These are phyloP conservation scores for Ogataea neopini DNA, from an alignment of 805 yeast genomes.

Conservation along the genomic window DNA sequence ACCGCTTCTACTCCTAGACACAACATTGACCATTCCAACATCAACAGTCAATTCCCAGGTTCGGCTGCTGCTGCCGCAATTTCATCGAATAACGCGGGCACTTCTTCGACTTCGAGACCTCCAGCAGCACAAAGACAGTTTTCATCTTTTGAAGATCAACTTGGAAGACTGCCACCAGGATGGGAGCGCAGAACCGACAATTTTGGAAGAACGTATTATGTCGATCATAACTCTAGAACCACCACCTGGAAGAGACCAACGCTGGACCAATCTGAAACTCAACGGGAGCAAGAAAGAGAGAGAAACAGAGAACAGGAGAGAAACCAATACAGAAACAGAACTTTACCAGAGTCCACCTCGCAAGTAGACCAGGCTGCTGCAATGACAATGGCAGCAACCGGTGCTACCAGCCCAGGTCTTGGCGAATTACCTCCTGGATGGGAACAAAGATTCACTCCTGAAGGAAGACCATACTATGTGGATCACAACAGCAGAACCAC, in stretches of 20 bases:
- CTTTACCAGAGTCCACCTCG: conserved; percentile 78
- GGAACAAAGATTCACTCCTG: conserved; percentile 98
- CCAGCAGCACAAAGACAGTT: conserved; percentile 56
- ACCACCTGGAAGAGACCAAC: conserved; percentile 99
- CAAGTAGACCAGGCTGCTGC: conserved; percentile 44
- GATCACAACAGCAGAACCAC: conserved; percentile 99
- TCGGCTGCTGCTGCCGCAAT: conserved; percentile 30
- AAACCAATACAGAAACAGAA: conserved; percentile 85
- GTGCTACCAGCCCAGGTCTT: conserved; percentile 91
- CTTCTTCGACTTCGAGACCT: conserved; percentile 20
- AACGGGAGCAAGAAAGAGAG: conserved; percentile 58
- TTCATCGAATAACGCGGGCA: conserved; percentile 26
- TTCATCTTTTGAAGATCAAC: conserved; percentile 95
- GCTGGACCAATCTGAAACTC: conserved; percentile 74
- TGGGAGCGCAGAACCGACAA: conserved; percentile 99
- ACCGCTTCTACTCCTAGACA: conserved; percentile 15
- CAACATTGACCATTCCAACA: conserved; percentile 13
- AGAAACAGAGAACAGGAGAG: conserved; percentile 83
- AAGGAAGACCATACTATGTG: conserved; percentile 97
- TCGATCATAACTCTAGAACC: conserved; percentile 95
- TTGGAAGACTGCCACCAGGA: conserved; percentile 95
- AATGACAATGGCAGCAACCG: conserved; percentile 63
- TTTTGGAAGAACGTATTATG: conserved; percentile 96
- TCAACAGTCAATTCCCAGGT: conserved; percentile 29
- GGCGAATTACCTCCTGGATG: conserved; percentile 98